These are phyloP conservation scores for Thinopyrum elongatum DNA, from an alignment of 176 grass and related monocot genomes.

Conservation along the genomic window DNA sequence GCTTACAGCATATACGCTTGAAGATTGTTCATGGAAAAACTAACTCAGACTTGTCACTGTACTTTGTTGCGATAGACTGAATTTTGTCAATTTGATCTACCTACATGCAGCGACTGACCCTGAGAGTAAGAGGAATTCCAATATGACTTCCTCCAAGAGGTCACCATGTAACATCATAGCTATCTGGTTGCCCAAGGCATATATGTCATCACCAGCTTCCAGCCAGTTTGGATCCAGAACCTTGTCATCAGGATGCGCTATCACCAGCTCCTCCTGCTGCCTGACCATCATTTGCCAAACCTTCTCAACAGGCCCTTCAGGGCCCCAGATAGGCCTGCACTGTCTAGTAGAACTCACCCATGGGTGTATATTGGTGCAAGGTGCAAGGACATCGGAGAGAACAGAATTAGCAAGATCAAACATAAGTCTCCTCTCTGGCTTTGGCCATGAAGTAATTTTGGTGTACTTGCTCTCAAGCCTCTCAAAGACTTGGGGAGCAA, in stretches of 20 bases:
- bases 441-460: slow-evolving; percentile 44
- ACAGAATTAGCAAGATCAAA: slow-evolving; percentile 68
- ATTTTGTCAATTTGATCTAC: not conserved
- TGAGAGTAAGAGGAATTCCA: slow-evolving; percentile 34
- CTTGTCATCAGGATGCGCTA: slow-evolving; percentile 37
- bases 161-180: slow-evolving; percentile 39
- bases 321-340: slow-evolving; percentile 29
- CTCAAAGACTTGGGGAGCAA: slow-evolving; percentile 44
- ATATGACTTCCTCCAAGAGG: slow-evolving; percentile 64
- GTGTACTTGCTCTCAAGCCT: slow-evolving; percentile 76
- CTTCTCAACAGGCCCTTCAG: slow-evolving; percentile 61
- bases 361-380: slow-evolving; percentile 42
- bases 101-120: not conserved
- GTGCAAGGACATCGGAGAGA: slow-evolving; percentile 52
- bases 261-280: slow-evolving; percentile 34
- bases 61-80: not conserved
- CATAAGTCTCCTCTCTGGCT: slow-evolving; percentile 54
- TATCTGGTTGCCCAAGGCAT: slow-evolving; percentile 48
- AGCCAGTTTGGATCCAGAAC: slow-evolving; percentile 58
- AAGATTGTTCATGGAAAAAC: not conserved
- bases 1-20: not conserved
- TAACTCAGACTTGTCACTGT: not conserved
- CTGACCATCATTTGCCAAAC: slow-evolving; percentile 50
- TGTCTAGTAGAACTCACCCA: slow-evolving; percentile 32
- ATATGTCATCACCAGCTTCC: slow-evolving; percentile 37